Base-by-base conservation (phyloP, 768 basidiomycete species). In the Mycena haematopus region DNA sequence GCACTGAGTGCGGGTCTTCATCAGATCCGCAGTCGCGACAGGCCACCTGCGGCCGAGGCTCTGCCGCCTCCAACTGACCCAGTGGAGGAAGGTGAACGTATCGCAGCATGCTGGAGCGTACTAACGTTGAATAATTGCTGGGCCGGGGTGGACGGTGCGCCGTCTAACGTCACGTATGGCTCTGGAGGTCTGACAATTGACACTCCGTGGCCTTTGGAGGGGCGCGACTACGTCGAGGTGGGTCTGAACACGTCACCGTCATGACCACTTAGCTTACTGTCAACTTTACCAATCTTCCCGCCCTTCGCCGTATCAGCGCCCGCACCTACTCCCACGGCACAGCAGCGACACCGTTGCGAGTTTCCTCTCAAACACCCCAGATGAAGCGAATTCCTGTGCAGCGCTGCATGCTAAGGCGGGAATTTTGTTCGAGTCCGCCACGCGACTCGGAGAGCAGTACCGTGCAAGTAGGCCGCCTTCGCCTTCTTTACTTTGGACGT, bases 41-140 rank as follows among this genome's bases (percentile, higher is more conserved):
- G 47, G 2, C 22, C 27, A 2, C 15, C 36, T 11, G n/a, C 42
- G 27, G n/a, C 27, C 2, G 40, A 21, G 22, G 45, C 36, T 25
- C 50, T 65, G 9, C 46, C 58, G 5, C 54, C 54, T 5, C 35
- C 58, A 1, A 10, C 4, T 13, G 63, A 59, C 27, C 35, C 58
- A 4, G 45, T 8, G 6, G 55, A 62, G 50, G 56, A 61, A 40
- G 60, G 60, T 3, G 66, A 63, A 25, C 63, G 58, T 4, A 60
- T 66, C 44, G 36, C 22, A 6, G 61, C 61, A 9, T 63, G 62
- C 31, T 66, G 65, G 65, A 42, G 6, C 8, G 66, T 67, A 1
- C 36, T 67, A 9, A 70, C 71, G n/a, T 65, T 79, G 52, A 80
- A 82, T 62, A 72, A 76, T n/a, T 42, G 40, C n/a, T 24, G 76